A percentile compares a stretch with the other conserved stretches of the same genome.
phyloP scores from a whole-genome alignment of 2,329 filamentous ascomycete species.

The Rhynchosporium secalis region DNA sequence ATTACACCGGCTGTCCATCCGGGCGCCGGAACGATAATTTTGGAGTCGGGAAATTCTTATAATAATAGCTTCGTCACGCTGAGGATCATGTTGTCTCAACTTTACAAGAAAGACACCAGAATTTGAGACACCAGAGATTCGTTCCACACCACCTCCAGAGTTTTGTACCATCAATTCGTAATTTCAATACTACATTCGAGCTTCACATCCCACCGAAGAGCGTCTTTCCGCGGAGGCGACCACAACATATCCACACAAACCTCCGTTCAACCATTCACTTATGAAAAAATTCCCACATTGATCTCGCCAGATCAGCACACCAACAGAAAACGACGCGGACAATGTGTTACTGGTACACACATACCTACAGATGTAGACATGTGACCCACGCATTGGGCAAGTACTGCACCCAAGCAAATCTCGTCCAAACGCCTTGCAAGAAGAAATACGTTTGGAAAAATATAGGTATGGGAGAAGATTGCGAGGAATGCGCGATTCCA shows the following conservation, averaged over 20 bases:
- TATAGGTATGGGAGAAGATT: constrained; percentile 35
- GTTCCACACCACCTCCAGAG: neutral
- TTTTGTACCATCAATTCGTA: neutral
- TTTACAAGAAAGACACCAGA: neutral
- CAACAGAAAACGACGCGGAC: constrained; percentile 12
- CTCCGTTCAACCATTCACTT: neutral
- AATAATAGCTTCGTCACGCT: constrained; percentile 22
- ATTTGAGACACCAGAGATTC: neutral
- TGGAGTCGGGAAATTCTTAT: constrained; percentile 23
- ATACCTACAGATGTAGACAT: constrained; percentile 36
- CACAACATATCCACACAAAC: neutral
- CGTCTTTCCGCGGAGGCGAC: neutral
- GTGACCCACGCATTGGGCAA: constrained; percentile 35
- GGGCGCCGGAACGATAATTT: constrained; percentile 12
- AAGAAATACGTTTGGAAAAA: constrained; percentile 37
- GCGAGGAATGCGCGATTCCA: constrained; percentile 35
- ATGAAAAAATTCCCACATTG: neutral
- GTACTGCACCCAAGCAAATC: constrained; percentile 31
- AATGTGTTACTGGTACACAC: constrained; percentile 39
- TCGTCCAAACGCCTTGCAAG: constrained; percentile 38
- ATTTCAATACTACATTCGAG: neutral
- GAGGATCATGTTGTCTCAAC: constrained; percentile 6
- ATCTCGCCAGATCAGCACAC: neutral
- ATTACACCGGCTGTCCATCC: constrained; percentile 3
- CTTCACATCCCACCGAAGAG: neutral